These are phyloP conservation scores for Neurospora hispaniola DNA, from an alignment of 495 filamentous ascomycete species.

Conservation along the genomic window DNA sequence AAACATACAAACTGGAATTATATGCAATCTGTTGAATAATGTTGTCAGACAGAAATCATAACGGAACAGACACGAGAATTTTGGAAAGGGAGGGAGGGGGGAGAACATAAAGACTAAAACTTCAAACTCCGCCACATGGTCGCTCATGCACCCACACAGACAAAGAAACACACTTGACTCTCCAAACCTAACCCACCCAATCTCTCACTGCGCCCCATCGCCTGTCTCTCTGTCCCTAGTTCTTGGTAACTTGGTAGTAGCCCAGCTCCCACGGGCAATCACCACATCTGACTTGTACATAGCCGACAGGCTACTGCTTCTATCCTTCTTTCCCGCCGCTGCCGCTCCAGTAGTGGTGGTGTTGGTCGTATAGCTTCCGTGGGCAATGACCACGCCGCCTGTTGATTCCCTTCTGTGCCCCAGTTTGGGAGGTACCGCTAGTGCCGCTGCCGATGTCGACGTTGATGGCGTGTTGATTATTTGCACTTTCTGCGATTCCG, in stretches of 20 bases:
- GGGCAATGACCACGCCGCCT: background rate
- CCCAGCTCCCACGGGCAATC: background rate
- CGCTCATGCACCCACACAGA: background rate
- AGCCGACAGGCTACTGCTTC: background rate
- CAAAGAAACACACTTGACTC: background rate
- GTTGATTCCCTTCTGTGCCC: background rate
- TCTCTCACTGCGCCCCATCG: background rate
- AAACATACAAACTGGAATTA: background rate
- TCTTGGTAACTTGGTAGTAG: background rate
- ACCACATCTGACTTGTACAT: background rate
- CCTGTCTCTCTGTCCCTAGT: background rate
- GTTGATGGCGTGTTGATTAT: background rate
- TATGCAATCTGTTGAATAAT: background rate
- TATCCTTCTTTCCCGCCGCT: background rate
- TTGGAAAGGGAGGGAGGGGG: background rate
- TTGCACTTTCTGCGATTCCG: background rate
- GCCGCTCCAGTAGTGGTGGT: background rate
- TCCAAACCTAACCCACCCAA: background rate
- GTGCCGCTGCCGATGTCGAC: background rate
- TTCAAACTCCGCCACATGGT: background rate
- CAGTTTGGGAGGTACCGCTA: background rate
- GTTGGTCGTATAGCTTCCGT: background rate
- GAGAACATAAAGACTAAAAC: background rate
- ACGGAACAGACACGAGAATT: background rate
- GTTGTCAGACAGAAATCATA: background rate